phyloP scores from a whole-genome alignment of 441 rosid genomes.

The Populus tomentosa region DNA sequence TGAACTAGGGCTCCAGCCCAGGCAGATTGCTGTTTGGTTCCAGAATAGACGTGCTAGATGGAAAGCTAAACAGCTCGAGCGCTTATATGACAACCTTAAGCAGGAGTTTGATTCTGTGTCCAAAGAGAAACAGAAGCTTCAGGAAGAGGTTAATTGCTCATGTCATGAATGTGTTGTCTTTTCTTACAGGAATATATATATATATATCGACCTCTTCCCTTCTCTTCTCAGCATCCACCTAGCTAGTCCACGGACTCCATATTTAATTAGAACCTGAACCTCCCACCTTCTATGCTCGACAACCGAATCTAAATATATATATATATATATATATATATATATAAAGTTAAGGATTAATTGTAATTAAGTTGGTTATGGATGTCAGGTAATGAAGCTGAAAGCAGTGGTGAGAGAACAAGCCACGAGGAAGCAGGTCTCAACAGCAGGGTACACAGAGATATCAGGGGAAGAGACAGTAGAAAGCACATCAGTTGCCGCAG shows the following conservation, averaged over 20 bases:
- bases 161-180: not conserved
- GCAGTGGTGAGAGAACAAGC: conserved; percentile 55
- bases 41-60: conserved; percentile 93
- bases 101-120: conserved; percentile 57
- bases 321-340: too few species aligned
- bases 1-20: conserved; percentile 81
- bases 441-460: conserved; percentile 41
- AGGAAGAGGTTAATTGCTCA: conserved; percentile 63
- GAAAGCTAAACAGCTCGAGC: conserved; percentile 85
- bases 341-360: not conserved
- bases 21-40: conserved; percentile 93
- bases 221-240: not conserved
- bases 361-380: not conserved
- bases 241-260: not conserved
- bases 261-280: too few species aligned
- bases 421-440: conserved; percentile 43
- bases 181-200: not conserved
- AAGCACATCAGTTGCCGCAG: conserved; percentile 52
- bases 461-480: conserved; percentile 75
- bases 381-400: conserved; percentile 68
- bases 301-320: not conserved
- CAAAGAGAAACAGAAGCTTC: conserved; percentile 64
- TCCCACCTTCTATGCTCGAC: not conserved
- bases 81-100: conserved; percentile 62
- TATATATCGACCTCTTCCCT: not conserved